These are phyloP conservation scores for Coniochaeta sp. DNA, from an alignment of 2,329 filamentous ascomycete species.

Conservation along the genomic window DNA sequence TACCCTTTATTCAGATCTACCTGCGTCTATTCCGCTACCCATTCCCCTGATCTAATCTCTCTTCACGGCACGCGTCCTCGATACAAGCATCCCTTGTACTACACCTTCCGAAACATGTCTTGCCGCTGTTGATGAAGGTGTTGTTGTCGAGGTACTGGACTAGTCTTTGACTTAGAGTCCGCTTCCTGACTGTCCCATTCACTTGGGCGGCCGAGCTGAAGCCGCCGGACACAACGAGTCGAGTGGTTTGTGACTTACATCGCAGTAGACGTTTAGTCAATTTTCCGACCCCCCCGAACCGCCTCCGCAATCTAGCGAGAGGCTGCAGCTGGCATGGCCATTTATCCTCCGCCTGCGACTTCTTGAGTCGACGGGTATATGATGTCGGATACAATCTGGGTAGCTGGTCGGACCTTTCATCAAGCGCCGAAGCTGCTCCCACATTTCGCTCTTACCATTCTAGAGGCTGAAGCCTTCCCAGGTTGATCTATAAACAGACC, in stretches of 20 bases:
- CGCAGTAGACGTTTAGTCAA: not conserved
- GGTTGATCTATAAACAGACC: not conserved
- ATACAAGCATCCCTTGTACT: not conserved
- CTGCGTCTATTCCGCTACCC: not conserved
- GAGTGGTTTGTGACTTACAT: not conserved
- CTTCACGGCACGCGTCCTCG: not conserved
- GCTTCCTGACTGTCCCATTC: not conserved
- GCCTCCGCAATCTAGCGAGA: constrained; percentile 8
- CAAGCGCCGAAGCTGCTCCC: not conserved
- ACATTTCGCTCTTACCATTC: not conserved
- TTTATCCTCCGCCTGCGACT: constrained; percentile 12
- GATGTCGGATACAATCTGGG: not conserved
- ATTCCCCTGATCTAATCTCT: not conserved
- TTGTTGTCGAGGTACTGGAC: not conserved
- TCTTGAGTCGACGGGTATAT: not conserved
- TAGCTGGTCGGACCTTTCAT: not conserved
- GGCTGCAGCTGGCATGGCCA: constrained; percentile 11
- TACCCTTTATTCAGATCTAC: not conserved
- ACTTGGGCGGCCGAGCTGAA: not conserved
- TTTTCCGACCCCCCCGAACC: constrained; percentile 10
- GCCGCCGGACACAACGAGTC: not conserved
- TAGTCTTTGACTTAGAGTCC: not conserved
- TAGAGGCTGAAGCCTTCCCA: not conserved
- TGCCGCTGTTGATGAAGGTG: not conserved
- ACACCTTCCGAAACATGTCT: not conserved